A percentile compares a stretch with the other conserved stretches of the same genome.
phyloP scores from a whole-genome alignment of 345 rosid genomes.

The Anacardium occidentale region DNA sequence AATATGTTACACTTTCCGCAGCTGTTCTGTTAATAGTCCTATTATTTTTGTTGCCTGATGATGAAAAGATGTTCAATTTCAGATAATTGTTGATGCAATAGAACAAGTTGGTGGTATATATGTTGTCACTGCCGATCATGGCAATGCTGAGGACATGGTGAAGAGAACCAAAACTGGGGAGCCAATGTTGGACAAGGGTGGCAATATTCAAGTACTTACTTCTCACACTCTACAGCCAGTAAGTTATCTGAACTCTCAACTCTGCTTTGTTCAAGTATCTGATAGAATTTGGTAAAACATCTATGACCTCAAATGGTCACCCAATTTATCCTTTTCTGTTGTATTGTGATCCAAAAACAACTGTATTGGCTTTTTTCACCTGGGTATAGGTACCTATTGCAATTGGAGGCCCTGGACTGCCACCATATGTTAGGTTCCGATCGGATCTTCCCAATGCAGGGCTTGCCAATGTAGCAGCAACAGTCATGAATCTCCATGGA shows the following conservation, averaged over 20 bases:
- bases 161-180: conserved; percentile 82
- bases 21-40: background rate
- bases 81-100: conserved; percentile 84
- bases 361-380: no score
- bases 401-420: conserved; percentile 89
- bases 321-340: no score
- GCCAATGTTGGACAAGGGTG: conserved; percentile 63
- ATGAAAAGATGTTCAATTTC: conserved; percentile 23
- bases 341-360: no score
- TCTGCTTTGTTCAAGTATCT: no score
- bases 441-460: conserved; percentile 59
- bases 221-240: conserved; percentile 95
- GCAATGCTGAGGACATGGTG: conserved; percentile 98
- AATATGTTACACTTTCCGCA: no score
- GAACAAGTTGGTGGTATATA: conserved; percentile 89
- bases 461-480: conserved; percentile 97
- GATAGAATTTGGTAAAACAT: background rate
- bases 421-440: conserved; percentile 66
- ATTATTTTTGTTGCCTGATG: background rate
- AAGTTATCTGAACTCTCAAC: conserved; percentile 29
- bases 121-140: conserved; percentile 96
- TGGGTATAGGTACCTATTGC: conserved; percentile 76
- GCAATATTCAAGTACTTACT: conserved; percentile 83
- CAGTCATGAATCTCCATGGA: conserved; percentile 91
- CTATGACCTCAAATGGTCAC: no score